Percentiles rank a stretch among this genome's conserved stretches.
phyloP scores from a whole-genome alignment of 208 protist species.

The Naegleria gruberi region DNA sequence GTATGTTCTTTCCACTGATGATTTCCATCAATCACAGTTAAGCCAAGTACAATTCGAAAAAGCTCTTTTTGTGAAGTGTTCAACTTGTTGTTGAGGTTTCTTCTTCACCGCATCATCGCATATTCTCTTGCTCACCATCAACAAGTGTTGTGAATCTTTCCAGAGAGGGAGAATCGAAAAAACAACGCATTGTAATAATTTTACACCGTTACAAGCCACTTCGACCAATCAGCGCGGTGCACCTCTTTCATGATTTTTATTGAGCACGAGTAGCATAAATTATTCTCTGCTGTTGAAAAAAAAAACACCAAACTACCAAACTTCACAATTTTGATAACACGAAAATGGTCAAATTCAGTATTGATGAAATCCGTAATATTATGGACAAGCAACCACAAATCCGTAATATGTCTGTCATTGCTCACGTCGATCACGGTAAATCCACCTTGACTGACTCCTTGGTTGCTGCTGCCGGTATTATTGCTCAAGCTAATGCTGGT shows the following conservation, averaged over 20 bases:
- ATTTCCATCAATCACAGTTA: no score
- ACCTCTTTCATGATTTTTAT: not conserved
- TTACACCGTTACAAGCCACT: no score
- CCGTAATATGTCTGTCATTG: slow-evolving; percentile 73
- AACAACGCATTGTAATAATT: not conserved
- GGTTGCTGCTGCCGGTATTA: slow-evolving; percentile 88
- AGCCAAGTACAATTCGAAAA: no score
- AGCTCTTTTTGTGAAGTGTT: no score
- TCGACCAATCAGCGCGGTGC: not conserved
- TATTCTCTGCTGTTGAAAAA: not conserved
- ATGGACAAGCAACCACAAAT: slow-evolving; percentile 62
- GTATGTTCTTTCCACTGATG: no score
- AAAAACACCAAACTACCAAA: not conserved
- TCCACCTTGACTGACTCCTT: slow-evolving; percentile 96
- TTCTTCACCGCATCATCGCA: no score
- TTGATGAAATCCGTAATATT: slow-evolving; percentile 59
- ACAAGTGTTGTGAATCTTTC: no score
- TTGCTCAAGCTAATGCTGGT: slow-evolving; percentile 71
- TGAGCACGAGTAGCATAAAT: not conserved
- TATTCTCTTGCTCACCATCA: no score
- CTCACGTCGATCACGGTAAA: slow-evolving; percentile 85
- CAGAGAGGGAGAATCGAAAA: no score
- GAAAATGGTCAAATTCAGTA: slow-evolving; percentile 58
- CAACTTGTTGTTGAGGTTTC: no score
- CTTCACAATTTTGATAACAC: not conserved